Base-by-base conservation (phyloP, 1,139 yeast species). In the Yamadazyma diospyri region DNA sequence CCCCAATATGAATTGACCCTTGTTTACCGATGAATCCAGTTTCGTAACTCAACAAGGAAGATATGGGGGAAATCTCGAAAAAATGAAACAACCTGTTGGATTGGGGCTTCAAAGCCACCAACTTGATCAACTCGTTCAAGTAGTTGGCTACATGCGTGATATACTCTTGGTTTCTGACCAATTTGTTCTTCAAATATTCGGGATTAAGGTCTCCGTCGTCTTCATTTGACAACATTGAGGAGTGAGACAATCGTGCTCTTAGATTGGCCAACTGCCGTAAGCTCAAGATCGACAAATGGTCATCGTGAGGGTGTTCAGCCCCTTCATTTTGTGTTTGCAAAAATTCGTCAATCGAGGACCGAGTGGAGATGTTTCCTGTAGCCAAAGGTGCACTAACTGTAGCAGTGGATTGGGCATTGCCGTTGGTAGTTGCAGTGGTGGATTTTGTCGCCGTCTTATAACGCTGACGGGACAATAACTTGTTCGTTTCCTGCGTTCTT, bases 61-160 rank as follows among this genome's bases (percentile, higher is more conserved):
- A 86, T 46, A 92, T 75, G 2, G 95, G 95, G 0, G 97, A 87
- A 13, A 92, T 63, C 50, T 92, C 98, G 42, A 92, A 77, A 53
- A 92, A 92, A 42, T 83, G 88, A 48, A 89, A 84, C 12, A 92
- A 54, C 38, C 82, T 69, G 50, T 88, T 87, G 0, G 94, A 80
- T 47, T 86, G 95, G 0, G 95, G 87, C 32, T 81, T 74, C 50
- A 87, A 70, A 3, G 81, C 73, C 30, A 86, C 70, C 9, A 72
- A 61, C 16, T 68, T 61, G 37, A 82, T 72, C 37, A 89, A 61
- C 11, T 75, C 71, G 32, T 75, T 72, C 38, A 92, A 64, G 51
- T 89, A 92, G 13, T 67, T 64, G 40, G 78, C 82, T 18, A 85
- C 65, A 24, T 64, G 66, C 23, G 34, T 39, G 22, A 64, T 57